These are phyloP conservation scores for Fistulinella prunicolor DNA, from an alignment of 768 basidiomycete species.

Conservation along the genomic window DNA sequence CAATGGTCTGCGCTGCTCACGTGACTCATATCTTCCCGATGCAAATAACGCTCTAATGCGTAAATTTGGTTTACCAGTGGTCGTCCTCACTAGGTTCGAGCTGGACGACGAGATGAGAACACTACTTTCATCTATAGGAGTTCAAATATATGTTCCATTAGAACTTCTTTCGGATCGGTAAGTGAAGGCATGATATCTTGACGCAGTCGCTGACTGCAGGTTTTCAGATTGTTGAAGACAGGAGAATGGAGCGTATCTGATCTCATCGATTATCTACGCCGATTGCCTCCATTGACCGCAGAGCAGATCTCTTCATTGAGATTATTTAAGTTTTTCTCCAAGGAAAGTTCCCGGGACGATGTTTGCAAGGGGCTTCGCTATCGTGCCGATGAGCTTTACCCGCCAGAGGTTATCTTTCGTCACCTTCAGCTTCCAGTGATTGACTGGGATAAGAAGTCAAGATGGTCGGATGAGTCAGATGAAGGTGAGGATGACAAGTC, in stretches of 20 bases:
- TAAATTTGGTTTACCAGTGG: not conserved
- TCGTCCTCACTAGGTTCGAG: conserved; percentile 35
- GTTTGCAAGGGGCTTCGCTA: too few relatives aligned
- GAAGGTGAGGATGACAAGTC: conserved; percentile 55
- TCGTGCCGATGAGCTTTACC: conserved; percentile 74
- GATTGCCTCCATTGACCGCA: not conserved
- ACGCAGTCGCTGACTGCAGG: not conserved
- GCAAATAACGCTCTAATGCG: conserved; percentile 47
- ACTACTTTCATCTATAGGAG: not conserved
- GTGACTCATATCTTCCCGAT: conserved; percentile 73
- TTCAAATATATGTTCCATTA: not conserved
- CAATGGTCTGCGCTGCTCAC: conserved; percentile 62
- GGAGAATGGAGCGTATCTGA: conserved; percentile 4
- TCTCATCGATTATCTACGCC: conserved; percentile 5
- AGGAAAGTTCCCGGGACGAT: too few relatives aligned
- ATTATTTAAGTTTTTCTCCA: too few relatives aligned
- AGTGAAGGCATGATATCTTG: not conserved
- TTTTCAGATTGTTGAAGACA: conserved; percentile 2
- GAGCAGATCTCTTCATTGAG: too few relatives aligned
- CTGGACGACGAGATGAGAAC: not conserved
- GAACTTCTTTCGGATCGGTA: not conserved
- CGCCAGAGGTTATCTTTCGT: conserved; percentile 68
- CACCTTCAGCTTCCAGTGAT: conserved; percentile 72
- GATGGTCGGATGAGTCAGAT: conserved; percentile 74
- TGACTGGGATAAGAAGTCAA: conserved; percentile 74